Conservation (phyloP, 306 rosid genomes). For the Mimosa pudica region DNA sequence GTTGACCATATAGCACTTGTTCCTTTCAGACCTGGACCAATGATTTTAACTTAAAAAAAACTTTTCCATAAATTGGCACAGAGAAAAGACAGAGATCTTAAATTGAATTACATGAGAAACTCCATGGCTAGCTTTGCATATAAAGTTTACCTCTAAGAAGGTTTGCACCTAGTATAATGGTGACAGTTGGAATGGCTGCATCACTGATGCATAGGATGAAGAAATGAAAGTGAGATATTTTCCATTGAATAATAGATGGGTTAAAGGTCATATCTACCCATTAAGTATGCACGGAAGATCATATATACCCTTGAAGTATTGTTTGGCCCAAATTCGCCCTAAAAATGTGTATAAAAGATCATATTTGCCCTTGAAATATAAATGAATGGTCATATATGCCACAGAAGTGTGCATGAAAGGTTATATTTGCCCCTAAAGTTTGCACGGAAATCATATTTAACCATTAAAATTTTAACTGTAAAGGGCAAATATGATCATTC, state of each 20-base stretch:
- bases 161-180: constrained; percentile 86
- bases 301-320: no score
- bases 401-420: no score
- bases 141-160: constrained; percentile 59
- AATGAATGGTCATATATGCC: no score
- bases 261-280: no score
- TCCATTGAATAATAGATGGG: neutral
- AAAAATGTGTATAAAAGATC: no score
- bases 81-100: neutral
- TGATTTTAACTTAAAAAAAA: neutral
- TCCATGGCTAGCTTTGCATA: neutral
- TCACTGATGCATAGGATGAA: constrained; percentile 48
- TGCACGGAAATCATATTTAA: no score
- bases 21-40: constrained; percentile 65
- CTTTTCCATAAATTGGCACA: neutral
- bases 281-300: no score
- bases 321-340: no score
- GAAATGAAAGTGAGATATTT: constrained; percentile 3
- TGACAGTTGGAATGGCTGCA: constrained; percentile 74
- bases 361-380: no score
- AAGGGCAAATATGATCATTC: no score
- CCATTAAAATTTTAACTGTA: no score
- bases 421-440: no score
- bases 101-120: neutral
- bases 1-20: constrained; percentile 46